Percentiles rank a stretch among this genome's conserved stretches.
These are phyloP conservation scores for Phoma sp. DNA, from an alignment of 2,329 filamentous ascomycete genomes.

Conservation along the genomic window DNA sequence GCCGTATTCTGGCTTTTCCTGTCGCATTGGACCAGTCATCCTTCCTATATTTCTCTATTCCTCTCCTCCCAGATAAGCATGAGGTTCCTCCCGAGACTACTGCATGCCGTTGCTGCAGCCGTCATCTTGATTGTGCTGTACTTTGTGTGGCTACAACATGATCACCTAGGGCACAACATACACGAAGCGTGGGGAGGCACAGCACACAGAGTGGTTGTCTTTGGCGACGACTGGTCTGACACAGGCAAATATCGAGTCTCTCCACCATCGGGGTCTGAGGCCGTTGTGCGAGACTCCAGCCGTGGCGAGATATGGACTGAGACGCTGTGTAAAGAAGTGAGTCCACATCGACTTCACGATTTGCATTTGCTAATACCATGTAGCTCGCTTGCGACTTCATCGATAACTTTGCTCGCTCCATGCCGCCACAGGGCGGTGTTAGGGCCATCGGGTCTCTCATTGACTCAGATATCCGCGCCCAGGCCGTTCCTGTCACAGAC, in stretches of 20 bases:
- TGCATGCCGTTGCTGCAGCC: conserved; percentile 36
- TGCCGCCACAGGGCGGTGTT: conserved; percentile 26
- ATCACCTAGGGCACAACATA: conserved; percentile 34
- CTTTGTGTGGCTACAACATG: conserved; percentile 37
- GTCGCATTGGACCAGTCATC: too few relatives aligned
- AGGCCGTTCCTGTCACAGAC: conserved; percentile 27
- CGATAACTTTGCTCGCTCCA: conserved; percentile 48
- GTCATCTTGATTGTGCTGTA: conserved; percentile 39
- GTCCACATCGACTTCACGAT: background rate
- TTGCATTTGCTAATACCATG: conserved; percentile 28
- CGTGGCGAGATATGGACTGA: conserved; percentile 46
- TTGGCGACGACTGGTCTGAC: conserved; percentile 50
- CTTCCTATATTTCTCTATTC: background rate
- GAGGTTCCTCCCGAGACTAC: conserved; percentile 41
- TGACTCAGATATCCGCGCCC: conserved; percentile 39
- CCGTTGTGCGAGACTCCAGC: conserved; percentile 34
- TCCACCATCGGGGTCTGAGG: conserved; percentile 32
- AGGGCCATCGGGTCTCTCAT: conserved; percentile 38
- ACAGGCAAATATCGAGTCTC: conserved; percentile 44
- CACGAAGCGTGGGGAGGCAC: conserved; percentile 38
- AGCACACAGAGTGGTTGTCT: conserved; percentile 45
- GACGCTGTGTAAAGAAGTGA: conserved; percentile 46
- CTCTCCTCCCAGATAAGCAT: conserved; percentile 22
- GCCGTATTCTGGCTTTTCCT: conserved; percentile 3
- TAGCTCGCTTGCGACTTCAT: conserved; percentile 46